phyloP scores from a whole-genome alignment of 208 protist species.

The Endotrypanum monterogeii region DNA sequence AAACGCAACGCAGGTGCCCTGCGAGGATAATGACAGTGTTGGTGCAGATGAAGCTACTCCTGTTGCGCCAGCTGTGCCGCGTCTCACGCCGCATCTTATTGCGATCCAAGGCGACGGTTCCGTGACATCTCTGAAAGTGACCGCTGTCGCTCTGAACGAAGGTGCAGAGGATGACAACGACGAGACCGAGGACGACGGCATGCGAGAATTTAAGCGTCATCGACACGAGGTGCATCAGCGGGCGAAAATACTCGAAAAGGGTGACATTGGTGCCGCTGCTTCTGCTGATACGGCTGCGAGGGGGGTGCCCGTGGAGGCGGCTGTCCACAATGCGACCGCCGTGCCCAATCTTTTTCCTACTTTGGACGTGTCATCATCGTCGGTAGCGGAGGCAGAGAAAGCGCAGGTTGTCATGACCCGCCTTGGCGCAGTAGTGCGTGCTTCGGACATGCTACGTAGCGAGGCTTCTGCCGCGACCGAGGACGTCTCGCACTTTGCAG shows the following conservation, averaged over 20 bases:
- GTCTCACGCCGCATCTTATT: not conserved
- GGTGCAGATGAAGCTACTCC: not conserved
- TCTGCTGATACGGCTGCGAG: not conserved
- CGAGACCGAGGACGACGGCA: constrained; percentile 40
- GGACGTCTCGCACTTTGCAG: constrained; percentile 4
- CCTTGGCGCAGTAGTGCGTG: constrained; percentile 26
- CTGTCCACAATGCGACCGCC: not conserved
- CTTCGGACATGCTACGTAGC: constrained; percentile 20
- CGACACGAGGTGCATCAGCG: constrained; percentile 26
- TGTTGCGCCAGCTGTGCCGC: not conserved
- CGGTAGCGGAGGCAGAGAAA: not conserved
- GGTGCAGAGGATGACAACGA: constrained; percentile 29
- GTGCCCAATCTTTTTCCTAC: not conserved
- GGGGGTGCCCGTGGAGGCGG: not conserved
- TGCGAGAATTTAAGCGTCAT: constrained; percentile 70
- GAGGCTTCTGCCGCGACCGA: constrained; percentile 16
- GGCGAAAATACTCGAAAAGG: constrained; percentile 10
- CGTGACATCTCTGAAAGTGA: not conserved
- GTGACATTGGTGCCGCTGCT: not conserved
- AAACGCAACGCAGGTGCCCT: not conserved
- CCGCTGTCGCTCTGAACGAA: not conserved
- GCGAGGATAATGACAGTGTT: not conserved
- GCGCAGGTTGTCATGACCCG: not conserved
- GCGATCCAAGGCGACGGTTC: not conserved
- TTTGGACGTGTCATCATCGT: not conserved